Percentiles rank a stretch among this genome's conserved stretches.
Evolutionary conservation across 192 early-diverging fungal species (phyloP).

Genomic region (Endogone sp.): DNA sequence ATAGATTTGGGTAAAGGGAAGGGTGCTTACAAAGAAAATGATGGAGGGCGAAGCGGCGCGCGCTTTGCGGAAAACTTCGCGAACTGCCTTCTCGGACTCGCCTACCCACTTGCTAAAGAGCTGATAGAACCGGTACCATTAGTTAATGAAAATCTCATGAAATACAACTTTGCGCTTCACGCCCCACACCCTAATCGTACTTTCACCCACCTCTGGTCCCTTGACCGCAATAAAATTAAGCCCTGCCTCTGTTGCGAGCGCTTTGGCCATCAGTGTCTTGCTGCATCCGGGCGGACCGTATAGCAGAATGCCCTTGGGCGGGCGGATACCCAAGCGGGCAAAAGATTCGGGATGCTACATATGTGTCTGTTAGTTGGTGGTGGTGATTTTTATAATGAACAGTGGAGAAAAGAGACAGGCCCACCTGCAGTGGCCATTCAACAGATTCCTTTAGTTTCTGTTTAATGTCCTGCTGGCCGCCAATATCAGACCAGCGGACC

Average conservation of each 20-base stretch:
- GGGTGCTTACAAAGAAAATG: constrained; percentile 86
- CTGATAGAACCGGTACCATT: constrained; percentile 28
- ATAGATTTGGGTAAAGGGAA: background rate
- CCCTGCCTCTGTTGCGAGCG: constrained; percentile 92
- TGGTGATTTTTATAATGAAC: too few relatives aligned
- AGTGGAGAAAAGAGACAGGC: too few relatives aligned
- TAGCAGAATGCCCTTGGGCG: constrained; percentile 95
- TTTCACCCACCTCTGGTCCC: constrained; percentile 79
- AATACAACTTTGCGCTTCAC: constrained; percentile 4
- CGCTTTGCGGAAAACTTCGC: constrained; percentile 92
- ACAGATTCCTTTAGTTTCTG: constrained; percentile 90
- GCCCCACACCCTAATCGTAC: background rate
- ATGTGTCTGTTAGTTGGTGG: too few relatives aligned
- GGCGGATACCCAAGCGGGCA: constrained; percentile 80
- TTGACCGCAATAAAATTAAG: constrained; percentile 98
- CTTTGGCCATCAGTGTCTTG: constrained; percentile 98
- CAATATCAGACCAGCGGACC: constrained; percentile 91
- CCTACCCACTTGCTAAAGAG: constrained; percentile 99
- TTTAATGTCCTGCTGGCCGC: constrained; percentile 90
- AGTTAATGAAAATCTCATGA: constrained; percentile 7
- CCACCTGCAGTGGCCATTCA: constrained; percentile 94
- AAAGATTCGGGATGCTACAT: constrained; percentile 88
- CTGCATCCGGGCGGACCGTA: constrained; percentile 98
- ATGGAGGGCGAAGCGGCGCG: constrained; percentile 92
- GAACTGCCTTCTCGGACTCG: constrained; percentile 95